A percentile compares a stretch with the other conserved stretches of the same genome.
Conservation (phyloP, 78 protist genomes). For the Planoprotostelium fungivorum region DNA sequence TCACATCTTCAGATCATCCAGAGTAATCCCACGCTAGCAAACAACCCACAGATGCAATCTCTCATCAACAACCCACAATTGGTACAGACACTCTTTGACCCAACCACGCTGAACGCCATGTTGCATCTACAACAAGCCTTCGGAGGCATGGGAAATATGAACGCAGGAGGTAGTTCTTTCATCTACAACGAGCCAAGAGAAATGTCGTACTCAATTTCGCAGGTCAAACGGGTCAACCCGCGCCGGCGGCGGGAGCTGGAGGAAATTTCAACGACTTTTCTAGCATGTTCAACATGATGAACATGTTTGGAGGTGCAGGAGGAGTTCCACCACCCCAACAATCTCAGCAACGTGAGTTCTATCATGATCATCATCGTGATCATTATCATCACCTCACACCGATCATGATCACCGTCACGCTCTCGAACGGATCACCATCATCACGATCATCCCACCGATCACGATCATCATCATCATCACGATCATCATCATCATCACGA, state of each 20-base stretch:
- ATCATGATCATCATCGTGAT: background rate
- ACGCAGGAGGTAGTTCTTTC: background rate
- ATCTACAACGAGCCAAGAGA: background rate
- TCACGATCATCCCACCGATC: background rate
- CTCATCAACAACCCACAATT: constrained; percentile 32
- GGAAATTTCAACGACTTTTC: background rate
- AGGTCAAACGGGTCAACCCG: background rate
- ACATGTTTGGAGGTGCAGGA: constrained; percentile 7
- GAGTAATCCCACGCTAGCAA: constrained; percentile 56
- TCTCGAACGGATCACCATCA: no score
- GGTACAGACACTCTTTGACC: constrained; percentile 40
- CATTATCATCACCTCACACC: background rate
- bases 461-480: background rate
- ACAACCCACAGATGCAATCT: constrained; percentile 54
- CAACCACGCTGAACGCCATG: constrained; percentile 59
- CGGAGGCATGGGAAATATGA: constrained; percentile 37
- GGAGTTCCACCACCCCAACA: background rate
- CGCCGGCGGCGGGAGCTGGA: constrained; percentile 14
- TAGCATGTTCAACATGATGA: background rate
- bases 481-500: background rate
- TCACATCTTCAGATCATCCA: constrained; percentile 23
- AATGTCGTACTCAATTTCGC: background rate
- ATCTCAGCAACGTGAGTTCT: background rate
- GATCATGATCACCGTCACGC: background rate
- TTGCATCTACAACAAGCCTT: constrained; percentile 64